Conservation (phyloP, 768 basidiomycete genomes). For the Lyophyllum decastes region DNA sequence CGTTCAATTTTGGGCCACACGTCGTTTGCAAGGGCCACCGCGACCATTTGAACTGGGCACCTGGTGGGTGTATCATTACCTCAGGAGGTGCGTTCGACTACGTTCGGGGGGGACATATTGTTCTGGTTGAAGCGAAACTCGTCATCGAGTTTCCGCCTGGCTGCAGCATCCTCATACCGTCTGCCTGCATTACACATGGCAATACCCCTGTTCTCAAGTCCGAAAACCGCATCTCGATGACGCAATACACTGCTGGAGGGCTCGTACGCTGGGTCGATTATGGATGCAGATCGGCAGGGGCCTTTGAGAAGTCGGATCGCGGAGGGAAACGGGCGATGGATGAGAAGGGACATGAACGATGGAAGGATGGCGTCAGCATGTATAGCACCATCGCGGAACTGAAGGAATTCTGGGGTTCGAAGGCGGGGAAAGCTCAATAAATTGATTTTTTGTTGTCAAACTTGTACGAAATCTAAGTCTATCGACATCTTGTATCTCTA, state of each 20-base stretch:
- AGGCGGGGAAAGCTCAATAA: not conserved
- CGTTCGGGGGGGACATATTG: not conserved
- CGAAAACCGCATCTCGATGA: not conserved
- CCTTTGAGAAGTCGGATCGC: not conserved
- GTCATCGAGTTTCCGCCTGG: not conserved
- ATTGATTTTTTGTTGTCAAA: not conserved
- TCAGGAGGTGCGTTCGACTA: not conserved
- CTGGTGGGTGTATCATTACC: not conserved
- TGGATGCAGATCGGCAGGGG: not conserved
- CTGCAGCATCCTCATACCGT: not conserved
- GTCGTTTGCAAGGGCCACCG: not conserved
- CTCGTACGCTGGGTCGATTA: not conserved
- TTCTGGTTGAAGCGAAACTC: not conserved
- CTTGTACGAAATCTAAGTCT: not conserved
- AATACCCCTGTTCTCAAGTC: not conserved
- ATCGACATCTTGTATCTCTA: not conserved
- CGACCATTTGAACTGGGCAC: not conserved
- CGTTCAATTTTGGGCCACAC: not conserved
- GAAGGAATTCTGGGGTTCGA: not conserved
- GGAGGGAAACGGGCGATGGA: not conserved
- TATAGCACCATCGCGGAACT: not conserved
- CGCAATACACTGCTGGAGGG: not conserved
- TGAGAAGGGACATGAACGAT: not conserved
- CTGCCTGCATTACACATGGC: not conserved
- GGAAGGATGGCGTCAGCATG: not conserved